phyloP scores from a whole-genome alignment of 345 rosid species.

The Camelina hispida region DNA sequence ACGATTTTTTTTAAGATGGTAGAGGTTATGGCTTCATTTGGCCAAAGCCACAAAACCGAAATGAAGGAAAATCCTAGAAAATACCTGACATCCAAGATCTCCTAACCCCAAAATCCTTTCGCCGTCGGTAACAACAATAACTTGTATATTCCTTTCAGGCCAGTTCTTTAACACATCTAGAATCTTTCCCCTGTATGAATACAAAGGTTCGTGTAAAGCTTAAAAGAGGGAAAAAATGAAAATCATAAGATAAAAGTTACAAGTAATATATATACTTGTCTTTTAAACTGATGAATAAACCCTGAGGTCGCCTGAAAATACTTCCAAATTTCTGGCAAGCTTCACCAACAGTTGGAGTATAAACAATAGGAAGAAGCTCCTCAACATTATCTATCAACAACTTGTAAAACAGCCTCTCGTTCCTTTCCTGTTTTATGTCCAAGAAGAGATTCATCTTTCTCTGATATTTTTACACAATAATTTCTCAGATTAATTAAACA shows the following conservation, averaged over 20 bases:
- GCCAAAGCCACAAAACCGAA: background rate
- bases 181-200: constrained; percentile 70
- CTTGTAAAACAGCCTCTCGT: constrained; percentile 86
- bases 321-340: constrained; percentile 96
- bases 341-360: constrained; percentile 96
- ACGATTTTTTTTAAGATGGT: no score
- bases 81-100: constrained; percentile 98
- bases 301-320: constrained; percentile 95
- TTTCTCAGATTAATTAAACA: constrained; percentile 3
- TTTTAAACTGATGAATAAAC: constrained; percentile 87
- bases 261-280: constrained; percentile 62
- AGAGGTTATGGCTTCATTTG: no score
- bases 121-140: constrained; percentile 93
- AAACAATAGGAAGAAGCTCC: constrained; percentile 89
- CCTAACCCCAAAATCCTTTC: constrained; percentile 96
- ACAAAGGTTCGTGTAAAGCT: no score
- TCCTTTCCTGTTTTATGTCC: constrained; percentile 67
- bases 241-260: background rate
- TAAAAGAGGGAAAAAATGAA: no score
- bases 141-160: constrained; percentile 87
- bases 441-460: constrained; percentile 4
- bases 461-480: background rate
- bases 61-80: background rate
- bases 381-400: constrained; percentile 86
- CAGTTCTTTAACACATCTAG: constrained; percentile 92